Base-by-base conservation (phyloP, 2,329 filamentous ascomycete species). In the Periconia digitata region DNA sequence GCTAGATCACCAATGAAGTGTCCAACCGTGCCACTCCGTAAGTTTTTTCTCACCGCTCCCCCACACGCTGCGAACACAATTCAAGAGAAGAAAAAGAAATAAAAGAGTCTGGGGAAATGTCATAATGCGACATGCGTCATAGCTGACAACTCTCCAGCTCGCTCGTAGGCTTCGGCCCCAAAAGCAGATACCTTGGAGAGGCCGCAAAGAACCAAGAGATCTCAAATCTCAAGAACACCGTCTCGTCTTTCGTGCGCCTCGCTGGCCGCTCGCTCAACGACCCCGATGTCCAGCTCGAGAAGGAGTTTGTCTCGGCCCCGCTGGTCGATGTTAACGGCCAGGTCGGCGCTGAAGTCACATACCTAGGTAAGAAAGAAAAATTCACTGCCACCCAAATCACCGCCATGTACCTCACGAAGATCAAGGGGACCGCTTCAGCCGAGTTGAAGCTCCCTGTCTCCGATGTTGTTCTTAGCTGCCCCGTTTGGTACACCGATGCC, bases 221-320 rank as follows among this genome's bases (percentile, higher is more conserved):
- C 72, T 96, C 92, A 70, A 99, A 99, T 82, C 85, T 97, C 69
- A 99, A 97, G 82, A 99, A 99, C 83, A 99, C 94, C 62, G 89
- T 99, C 77, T 81, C 85, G 73, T 92, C 85, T 60, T 83, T 99
- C 67, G 96, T 96, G 80, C 90, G 94, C 68, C 86, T 99, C 63
- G 87, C 88, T 69, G 94, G 94, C 70, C 90, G 94, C 71, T 80
- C 83, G 55, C 82, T 92, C 76, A 86, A 81, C 72, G 94, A 99
- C 71, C 91, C 94, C 70, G 94, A 99, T 81, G 82, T 96, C 56
- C 83, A 91, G 76, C 82, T 94, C 70, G 94, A 99, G 82, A 89
- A 95, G 77, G 82, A 95, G 69, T 96, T 85, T 75, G 85, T 95
- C 70, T 91, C 91, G 32, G 89, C 91, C 43, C 80, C 85, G 51